Evolutionary conservation across 2,329 filamentous ascomycete genomes (phyloP).

Genomic region (Claviceps monticola): DNA sequence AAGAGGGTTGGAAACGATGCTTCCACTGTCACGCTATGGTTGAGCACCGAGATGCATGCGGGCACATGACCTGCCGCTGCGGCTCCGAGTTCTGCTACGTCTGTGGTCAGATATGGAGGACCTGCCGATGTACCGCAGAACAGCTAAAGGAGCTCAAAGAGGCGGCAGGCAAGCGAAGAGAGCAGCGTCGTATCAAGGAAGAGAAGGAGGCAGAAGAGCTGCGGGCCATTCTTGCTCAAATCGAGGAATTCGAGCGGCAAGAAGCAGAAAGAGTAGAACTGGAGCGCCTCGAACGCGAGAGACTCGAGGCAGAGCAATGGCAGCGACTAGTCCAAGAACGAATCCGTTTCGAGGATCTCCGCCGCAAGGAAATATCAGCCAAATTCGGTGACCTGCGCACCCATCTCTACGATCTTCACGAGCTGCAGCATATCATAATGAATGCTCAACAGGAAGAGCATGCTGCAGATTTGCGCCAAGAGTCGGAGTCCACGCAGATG

Average conservation of each 20-base stretch:
- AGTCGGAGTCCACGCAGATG: slow-evolving; percentile 13
- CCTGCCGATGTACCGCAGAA: slow-evolving; percentile 47
- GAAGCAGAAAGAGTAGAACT: slow-evolving; percentile 28
- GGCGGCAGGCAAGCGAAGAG: slow-evolving; percentile 20
- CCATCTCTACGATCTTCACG: slow-evolving; percentile 26
- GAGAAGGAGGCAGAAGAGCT: slow-evolving; percentile 21
- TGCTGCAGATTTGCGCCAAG: slow-evolving; percentile 12
- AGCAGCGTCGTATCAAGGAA: slow-evolving; percentile 19
- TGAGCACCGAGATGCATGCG: slow-evolving; percentile 66
- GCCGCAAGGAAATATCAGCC: slow-evolving; percentile 23
- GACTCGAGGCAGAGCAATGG: slow-evolving; percentile 22
- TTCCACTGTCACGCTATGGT: slow-evolving; percentile 56
- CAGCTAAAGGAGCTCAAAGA: slow-evolving; percentile 29
- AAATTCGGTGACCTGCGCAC: slow-evolving; percentile 25
- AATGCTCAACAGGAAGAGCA: slow-evolving; percentile 25
- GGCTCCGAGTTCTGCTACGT: slow-evolving; percentile 75
- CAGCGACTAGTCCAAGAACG: slow-evolving; percentile 25
- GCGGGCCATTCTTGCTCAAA: slow-evolving; percentile 26
- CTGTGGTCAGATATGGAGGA: slow-evolving; percentile 59
- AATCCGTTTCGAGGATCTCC: slow-evolving; percentile 24
- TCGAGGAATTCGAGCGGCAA: slow-evolving; percentile 34
- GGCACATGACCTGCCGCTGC: slow-evolving; percentile 80
- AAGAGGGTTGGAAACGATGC: slow-evolving; percentile 64
- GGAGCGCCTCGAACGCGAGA: slow-evolving; percentile 23
- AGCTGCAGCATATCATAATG: slow-evolving; percentile 26